phyloP scores from a whole-genome alignment of 2,329 filamentous ascomycete genomes.

The Sclerotinia sclerotiorum region DNA sequence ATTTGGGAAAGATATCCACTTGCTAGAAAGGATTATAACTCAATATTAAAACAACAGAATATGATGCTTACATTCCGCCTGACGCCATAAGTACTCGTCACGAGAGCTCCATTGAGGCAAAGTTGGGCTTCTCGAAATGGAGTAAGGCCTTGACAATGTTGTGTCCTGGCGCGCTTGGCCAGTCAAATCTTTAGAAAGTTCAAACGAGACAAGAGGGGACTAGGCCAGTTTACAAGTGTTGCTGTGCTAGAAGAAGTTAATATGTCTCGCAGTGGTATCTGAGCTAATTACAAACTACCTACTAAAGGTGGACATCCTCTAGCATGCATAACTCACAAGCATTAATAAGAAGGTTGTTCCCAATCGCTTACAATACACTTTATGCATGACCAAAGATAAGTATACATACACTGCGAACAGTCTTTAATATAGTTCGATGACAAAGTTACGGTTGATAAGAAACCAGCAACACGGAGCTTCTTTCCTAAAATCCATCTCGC shows the following conservation, averaged over 20 bases:
- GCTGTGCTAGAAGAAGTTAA: neutral
- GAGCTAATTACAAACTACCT: neutral
- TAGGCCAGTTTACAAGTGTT: no score
- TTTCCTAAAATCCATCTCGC: neutral
- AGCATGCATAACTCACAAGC: conserved; percentile 5
- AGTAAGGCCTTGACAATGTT: neutral
- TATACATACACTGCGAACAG: neutral
- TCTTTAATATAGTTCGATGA: neutral
- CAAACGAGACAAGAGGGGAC: no score
- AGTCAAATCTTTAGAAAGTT: no score
- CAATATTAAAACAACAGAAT: neutral
- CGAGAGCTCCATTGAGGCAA: neutral
- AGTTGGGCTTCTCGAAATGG: neutral
- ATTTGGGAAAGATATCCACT: neutral
- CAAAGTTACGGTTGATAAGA: neutral
- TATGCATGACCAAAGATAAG: neutral
- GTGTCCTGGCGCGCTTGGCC: no score
- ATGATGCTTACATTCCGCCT: neutral
- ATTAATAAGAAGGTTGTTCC: conserved; percentile 1
- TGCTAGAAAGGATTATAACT: neutral
- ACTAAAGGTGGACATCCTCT: neutral
- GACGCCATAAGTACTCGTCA: neutral
- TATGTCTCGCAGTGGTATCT: neutral
- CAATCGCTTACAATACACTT: neutral
- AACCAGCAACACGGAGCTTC: neutral